A percentile compares a stretch with the other conserved stretches of the same genome.
Evolutionary conservation across 305 asterid species (phyloP).

Genomic region (Salvia sclarea): DNA sequence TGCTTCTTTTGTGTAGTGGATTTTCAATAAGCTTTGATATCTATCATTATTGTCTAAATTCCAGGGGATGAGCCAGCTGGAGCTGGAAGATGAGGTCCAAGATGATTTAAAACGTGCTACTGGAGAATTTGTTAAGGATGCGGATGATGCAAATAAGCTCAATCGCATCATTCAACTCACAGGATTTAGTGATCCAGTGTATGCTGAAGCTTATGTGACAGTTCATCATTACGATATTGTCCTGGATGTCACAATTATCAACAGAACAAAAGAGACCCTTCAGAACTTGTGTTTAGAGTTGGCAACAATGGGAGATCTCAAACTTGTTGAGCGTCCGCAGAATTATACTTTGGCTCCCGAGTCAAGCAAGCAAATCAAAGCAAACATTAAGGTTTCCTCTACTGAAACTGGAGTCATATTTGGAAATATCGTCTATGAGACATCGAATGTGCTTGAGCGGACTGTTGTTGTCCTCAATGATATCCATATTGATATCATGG

Average conservation of each 20-base stretch:
- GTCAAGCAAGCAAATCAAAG: slow-evolving; percentile 63
- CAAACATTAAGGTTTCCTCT: slow-evolving; percentile 64
- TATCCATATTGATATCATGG: slow-evolving; percentile 73
- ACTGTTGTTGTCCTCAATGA: slow-evolving; percentile 62
- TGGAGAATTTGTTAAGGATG: slow-evolving; percentile 85
- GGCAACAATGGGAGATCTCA: slow-evolving; percentile 76
- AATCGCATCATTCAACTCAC: slow-evolving; percentile 91
- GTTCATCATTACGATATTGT: slow-evolving; percentile 67
- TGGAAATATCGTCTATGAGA: slow-evolving; percentile 70
- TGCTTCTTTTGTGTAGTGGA: slow-evolving; percentile 8
- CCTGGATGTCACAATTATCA: slow-evolving; percentile 61
- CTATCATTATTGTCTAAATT: slow-evolving; percentile 27
- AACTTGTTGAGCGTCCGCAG: slow-evolving; percentile 70
- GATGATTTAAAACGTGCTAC: slow-evolving; percentile 98
- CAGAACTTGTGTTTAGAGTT: slow-evolving; percentile 68
- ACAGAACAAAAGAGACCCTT: slow-evolving; percentile 68
- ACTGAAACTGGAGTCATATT: slow-evolving; percentile 69
- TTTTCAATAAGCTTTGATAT: background rate
- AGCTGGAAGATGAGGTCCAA: slow-evolving; percentile 91
- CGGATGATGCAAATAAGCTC: slow-evolving; percentile 79
- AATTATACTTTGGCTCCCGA: slow-evolving; percentile 65
- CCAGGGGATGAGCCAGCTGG: slow-evolving; percentile 98
- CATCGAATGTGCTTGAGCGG: slow-evolving; percentile 68
- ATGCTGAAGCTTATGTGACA: slow-evolving; percentile 74
- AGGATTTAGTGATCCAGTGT: slow-evolving; percentile 92